phyloP scores from a whole-genome alignment of 2,329 filamentous ascomycete genomes.

The Paecilomyces variotii region DNA sequence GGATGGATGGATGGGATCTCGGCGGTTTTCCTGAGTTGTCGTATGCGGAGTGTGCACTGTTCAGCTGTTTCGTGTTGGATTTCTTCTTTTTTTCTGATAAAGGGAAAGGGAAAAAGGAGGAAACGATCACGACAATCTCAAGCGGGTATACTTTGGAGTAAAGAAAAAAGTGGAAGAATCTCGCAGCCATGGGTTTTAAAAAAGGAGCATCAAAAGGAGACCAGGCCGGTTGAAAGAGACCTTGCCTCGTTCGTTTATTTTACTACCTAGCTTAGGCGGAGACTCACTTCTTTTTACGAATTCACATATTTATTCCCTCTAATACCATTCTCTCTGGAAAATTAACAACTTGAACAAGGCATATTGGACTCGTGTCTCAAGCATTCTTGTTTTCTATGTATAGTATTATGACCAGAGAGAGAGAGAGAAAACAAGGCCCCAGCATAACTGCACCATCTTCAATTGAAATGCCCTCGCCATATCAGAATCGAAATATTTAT shows the following conservation, averaged over 20 bases:
- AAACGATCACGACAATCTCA: neutral
- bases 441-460: too few species aligned
- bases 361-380: neutral
- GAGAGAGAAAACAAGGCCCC: too few species aligned
- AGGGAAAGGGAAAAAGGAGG: neutral
- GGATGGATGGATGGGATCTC: neutral
- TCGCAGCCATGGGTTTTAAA: neutral
- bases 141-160: neutral
- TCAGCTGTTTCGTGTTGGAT: neutral
- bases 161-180: neutral
- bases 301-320: neutral
- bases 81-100: neutral
- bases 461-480: too few species aligned
- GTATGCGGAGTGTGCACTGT: neutral
- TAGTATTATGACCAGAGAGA: too few species aligned
- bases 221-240: neutral
- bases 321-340: neutral
- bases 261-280: neutral
- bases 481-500: too few species aligned
- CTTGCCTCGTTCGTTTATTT: neutral
- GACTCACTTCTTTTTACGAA: neutral
- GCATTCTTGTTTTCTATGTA: neutral
- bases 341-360: neutral
- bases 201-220: neutral
- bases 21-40: neutral